Evolutionary conservation across 2,329 filamentous ascomycete species (phyloP), one percentile per base, ranked within the genome.

Genomic region (Diaporthe vaccinii): DNA sequence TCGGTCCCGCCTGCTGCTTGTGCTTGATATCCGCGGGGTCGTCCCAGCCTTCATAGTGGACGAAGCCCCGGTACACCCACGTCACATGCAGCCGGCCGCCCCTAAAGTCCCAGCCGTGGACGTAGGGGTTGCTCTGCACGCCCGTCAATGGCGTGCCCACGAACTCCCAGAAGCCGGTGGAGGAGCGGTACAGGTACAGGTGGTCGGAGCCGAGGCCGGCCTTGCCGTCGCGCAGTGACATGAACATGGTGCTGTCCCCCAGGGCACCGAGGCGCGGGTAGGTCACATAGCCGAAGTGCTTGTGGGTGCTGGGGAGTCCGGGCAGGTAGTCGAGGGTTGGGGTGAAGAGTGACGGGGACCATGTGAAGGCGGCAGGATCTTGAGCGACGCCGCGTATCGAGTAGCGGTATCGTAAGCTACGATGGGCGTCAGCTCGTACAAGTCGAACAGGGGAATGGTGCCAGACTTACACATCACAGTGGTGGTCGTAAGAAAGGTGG

Each of bases 401-500:
- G 76, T 83, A 77, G 20, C 85, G 83, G 78, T 86, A 86, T 55
- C 83, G 80, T 44, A 87, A 75, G 36, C 80, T 82, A 25, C 58
- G 31, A 20, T 22, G 1, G 17, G 31, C 14, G 22, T 76, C 8
- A 75, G 31, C 20, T 22, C 2, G 28, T 68, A 68, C 28, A 17
- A 25, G 36, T 28, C 34, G 53, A n/a, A n/a, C 31, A 28, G 57
- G 73, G 15, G 34, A 20, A 55, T 25, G 14, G 36, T 8, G 25
- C 12, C 10, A 44, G 10, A 72, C 79, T 55, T 78, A 83, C 82
- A 78, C 78, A 72, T 86, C 85, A 75, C 84, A 86, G 76, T 89
- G 87, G 76, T 89, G 88, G 73, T 89, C 87, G 77, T 88, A 89
- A 10, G 86, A 87, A 5, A 89, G 79, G 75, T 89, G 88, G 34